Evolutionary conservation across 805 yeast species (phyloP).

Genomic region (Cyberlindnera suaveolens): DNA sequence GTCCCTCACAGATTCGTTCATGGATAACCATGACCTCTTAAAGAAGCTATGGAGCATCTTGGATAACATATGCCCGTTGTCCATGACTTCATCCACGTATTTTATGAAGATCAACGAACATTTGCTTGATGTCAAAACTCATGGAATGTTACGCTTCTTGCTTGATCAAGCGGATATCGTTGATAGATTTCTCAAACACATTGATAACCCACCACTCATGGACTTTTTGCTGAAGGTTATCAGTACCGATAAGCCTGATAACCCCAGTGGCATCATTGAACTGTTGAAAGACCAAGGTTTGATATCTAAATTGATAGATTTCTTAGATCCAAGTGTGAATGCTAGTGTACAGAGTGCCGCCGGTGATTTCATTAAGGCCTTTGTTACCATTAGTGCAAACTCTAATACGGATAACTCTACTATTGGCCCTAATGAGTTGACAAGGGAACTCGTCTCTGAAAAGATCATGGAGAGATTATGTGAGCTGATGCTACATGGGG

Average conservation of each 20-base stretch:
- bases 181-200: constrained; percentile 73
- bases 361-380: constrained; percentile 90
- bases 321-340: constrained; percentile 59
- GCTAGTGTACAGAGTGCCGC: constrained; percentile 86
- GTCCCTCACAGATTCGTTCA: constrained; percentile 85
- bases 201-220: constrained; percentile 91
- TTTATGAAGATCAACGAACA: constrained; percentile 91
- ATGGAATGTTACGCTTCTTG: constrained; percentile 67
- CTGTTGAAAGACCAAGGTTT: constrained; percentile 65
- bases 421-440: constrained; percentile 92
- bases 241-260: constrained; percentile 87
- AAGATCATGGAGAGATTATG: constrained; percentile 62
- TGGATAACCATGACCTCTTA: constrained; percentile 64
- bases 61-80: constrained; percentile 59
- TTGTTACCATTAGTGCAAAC: constrained; percentile 90
- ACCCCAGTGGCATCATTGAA: constrained; percentile 82
- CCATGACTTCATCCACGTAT: constrained; percentile 75
- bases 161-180: constrained; percentile 65
- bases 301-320: constrained; percentile 65
- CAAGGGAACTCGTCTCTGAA: constrained; percentile 82
- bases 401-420: constrained; percentile 84
- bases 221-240: constrained; percentile 85
- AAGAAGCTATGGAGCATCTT: constrained; percentile 74
- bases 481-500: constrained; percentile 71
- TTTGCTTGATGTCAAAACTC: constrained; percentile 81